Percentiles rank a stretch among this genome's conserved stretches.
These are phyloP conservation scores for Daedaleopsis sinensis DNA, from an alignment of 768 basidiomycete genomes.

Conservation along the genomic window DNA sequence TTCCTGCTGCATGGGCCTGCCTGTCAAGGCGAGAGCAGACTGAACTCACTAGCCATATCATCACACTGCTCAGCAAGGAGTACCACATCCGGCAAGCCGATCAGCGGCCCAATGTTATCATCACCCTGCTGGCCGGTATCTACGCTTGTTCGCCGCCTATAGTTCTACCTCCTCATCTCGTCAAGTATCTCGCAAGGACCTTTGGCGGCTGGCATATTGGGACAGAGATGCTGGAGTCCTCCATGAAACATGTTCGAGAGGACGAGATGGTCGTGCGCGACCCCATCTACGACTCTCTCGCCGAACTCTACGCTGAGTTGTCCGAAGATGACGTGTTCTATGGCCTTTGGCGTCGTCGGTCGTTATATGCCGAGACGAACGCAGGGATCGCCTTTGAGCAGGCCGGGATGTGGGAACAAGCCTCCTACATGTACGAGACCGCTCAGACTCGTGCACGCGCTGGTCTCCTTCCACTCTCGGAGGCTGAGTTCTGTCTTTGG, in stretches of 20 bases:
- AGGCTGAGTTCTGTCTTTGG: conserved; percentile 97
- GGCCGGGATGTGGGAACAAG: conserved; percentile 96
- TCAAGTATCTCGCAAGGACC: conserved; percentile 95
- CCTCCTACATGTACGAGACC: conserved; percentile 82
- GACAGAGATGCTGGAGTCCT: conserved; percentile 80
- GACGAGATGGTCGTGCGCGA: conserved; percentile 82
- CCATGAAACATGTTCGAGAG: conserved; percentile 78
- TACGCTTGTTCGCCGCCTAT: conserved; percentile 87
- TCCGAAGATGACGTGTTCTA: conserved; percentile 98
- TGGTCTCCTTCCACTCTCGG: conserved; percentile 86
- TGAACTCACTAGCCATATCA: conserved; percentile 88
- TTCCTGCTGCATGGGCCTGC: conserved; percentile 84
- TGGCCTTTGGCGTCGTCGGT: conserved; percentile 91
- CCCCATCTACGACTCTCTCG: conserved; percentile 85
- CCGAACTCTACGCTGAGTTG: conserved; percentile 94
- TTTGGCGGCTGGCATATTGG: conserved; percentile 96
- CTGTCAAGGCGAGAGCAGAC: conserved; percentile 86
- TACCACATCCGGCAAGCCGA: conserved; percentile 91
- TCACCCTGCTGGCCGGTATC: conserved; percentile 84
- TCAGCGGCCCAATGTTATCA: conserved; percentile 87
- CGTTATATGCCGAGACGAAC: conserved; percentile 89
- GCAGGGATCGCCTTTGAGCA: conserved; percentile 89
- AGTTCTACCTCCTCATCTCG: conserved; percentile 89
- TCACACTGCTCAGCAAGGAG: conserved; percentile 88
- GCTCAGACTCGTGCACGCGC: conserved; percentile 86